Percentiles rank a stretch among this genome's conserved stretches.
phyloP scores from a whole-genome alignment of 2,329 filamentous ascomycete species.

The Hymenoscyphus scutula region DNA sequence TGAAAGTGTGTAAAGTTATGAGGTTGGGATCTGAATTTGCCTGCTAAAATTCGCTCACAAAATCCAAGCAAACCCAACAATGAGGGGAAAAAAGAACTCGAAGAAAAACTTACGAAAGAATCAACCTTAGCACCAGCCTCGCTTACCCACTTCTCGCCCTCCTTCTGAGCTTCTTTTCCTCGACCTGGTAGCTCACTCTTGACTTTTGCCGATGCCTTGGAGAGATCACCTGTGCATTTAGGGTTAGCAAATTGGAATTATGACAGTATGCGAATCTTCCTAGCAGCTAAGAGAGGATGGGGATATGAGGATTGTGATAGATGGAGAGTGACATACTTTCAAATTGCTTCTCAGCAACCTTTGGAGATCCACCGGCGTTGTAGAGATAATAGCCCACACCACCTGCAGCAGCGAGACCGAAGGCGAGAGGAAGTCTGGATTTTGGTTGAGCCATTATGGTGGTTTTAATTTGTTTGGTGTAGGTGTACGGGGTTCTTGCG shows the following conservation, averaged over 20 bases:
- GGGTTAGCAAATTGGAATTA: slow-evolving; percentile 2
- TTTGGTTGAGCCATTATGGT: slow-evolving; percentile 38
- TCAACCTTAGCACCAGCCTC: slow-evolving; percentile 67
- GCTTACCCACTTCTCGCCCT: slow-evolving; percentile 59
- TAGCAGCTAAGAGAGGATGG: background rate
- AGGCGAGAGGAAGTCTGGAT: slow-evolving; percentile 40
- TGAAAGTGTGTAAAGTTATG: background rate
- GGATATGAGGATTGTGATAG: background rate
- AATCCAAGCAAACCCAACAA: too few relatives aligned
- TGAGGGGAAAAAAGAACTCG: too few relatives aligned
- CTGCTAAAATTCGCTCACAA: too few relatives aligned
- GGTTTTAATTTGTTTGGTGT: too few relatives aligned
- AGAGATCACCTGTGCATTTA: slow-evolving; percentile 66
- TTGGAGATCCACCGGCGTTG: slow-evolving; percentile 74
- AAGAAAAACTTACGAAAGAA: slow-evolving; percentile 55
- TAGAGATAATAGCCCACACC: slow-evolving; percentile 90
- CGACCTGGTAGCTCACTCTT: slow-evolving; percentile 64
- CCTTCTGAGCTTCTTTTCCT: slow-evolving; percentile 61
- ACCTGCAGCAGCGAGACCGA: slow-evolving; percentile 63
- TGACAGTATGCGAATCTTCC: background rate
- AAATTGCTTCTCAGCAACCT: slow-evolving; percentile 79
- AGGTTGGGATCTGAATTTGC: background rate
- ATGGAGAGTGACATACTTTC: slow-evolving; percentile 61
- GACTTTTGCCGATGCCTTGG: slow-evolving; percentile 64
- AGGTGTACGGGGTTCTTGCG: slow-evolving; percentile 1